Evolutionary conservation across 2,329 filamentous ascomycete genomes (phyloP).

Genomic region (Alternaria arbusti): DNA sequence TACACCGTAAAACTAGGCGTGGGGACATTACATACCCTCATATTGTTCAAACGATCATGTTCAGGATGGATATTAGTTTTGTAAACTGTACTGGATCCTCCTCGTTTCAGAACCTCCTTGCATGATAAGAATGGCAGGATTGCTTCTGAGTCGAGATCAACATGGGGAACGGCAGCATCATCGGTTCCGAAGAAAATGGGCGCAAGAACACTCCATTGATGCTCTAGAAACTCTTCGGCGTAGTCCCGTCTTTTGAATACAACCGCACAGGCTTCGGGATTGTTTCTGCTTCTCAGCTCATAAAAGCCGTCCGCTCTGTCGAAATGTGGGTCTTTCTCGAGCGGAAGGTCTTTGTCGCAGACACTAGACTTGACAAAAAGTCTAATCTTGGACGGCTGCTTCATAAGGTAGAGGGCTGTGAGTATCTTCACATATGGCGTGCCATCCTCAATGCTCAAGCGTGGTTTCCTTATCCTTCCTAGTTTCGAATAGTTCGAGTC

Average conservation of each 20-base stretch:
- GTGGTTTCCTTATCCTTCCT: background rate
- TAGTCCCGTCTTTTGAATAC: background rate
- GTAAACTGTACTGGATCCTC: background rate
- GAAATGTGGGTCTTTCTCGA: background rate
- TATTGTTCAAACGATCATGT: background rate
- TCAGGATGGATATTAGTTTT: background rate
- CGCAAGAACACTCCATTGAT: conserved; percentile 1
- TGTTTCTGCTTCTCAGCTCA: background rate
- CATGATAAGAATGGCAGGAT: background rate
- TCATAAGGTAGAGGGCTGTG: background rate
- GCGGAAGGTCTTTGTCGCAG: background rate
- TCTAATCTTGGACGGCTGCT: background rate
- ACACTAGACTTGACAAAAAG: background rate
- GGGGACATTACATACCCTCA: no score
- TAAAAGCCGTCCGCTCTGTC: background rate
- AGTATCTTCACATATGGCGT: background rate
- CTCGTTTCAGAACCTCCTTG: background rate
- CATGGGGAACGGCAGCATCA: background rate
- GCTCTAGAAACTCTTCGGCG: background rate
- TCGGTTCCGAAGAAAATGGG: background rate
- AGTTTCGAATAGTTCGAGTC: background rate
- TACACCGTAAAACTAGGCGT: no score
- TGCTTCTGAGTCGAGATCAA: background rate
- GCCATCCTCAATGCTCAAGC: background rate
- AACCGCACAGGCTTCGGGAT: background rate